phyloP scores from a whole-genome alignment of 768 basidiomycete species.

The Phaeotremella fagi region DNA sequence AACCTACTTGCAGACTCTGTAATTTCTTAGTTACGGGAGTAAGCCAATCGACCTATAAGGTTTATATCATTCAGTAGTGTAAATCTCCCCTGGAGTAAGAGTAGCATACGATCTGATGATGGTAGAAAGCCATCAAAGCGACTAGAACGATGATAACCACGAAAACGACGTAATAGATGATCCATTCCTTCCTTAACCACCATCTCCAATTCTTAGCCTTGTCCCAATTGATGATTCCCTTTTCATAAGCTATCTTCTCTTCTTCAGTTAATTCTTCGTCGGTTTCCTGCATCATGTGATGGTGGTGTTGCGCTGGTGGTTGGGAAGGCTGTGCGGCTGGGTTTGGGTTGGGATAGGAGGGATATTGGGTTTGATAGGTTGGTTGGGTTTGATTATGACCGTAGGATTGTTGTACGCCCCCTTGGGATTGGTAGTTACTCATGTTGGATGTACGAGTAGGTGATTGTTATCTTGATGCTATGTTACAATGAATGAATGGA shows the following conservation, averaged over 20 bases:
- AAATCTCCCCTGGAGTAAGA: not conserved
- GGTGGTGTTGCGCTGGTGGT: not conserved
- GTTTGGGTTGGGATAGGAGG: not conserved
- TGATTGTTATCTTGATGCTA: too few relatives aligned
- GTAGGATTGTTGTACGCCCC: too few relatives aligned
- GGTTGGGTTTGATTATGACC: not conserved
- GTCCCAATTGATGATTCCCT: constrained; percentile 23
- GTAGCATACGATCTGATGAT: constrained; percentile 56
- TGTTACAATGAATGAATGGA: too few relatives aligned
- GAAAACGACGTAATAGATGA: constrained; percentile 48
- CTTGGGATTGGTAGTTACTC: too few relatives aligned
- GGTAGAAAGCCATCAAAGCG: constrained; percentile 60
- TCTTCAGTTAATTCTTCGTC: constrained; percentile 39
- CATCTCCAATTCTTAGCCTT: constrained; percentile 24
- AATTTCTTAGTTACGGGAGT: constrained; percentile 62
- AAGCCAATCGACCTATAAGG: constrained; percentile 58
- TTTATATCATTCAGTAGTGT: constrained; percentile 11
- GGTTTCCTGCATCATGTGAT: constrained; percentile 15
- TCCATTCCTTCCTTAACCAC: constrained; percentile 30
- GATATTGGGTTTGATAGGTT: not conserved
- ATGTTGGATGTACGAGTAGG: too few relatives aligned
- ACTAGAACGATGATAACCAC: constrained; percentile 55
- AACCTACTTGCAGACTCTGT: constrained; percentile 55
- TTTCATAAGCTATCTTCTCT: constrained; percentile 33
- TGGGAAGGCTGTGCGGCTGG: not conserved